Conservation (phyloP, 2,329 filamentous ascomycete species). For the Aspergillus persii region DNA sequence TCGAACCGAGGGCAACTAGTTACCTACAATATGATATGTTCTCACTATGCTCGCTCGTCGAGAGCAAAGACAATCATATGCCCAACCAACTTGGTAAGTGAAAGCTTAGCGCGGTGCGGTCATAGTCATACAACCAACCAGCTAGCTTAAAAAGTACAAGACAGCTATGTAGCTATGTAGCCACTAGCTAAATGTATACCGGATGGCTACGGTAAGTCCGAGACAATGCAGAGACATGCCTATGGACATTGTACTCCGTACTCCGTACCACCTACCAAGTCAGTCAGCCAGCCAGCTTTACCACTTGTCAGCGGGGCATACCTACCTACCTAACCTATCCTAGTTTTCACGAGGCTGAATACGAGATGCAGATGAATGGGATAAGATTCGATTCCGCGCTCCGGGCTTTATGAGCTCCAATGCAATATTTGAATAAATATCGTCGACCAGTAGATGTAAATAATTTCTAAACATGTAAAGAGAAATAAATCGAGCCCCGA, state of each 20-base stretch:
- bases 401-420: not conserved
- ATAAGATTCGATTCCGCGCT: not conserved
- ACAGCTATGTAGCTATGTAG: not conserved
- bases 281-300: no score
- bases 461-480: not conserved
- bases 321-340: no score
- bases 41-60: no score
- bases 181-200: not conserved
- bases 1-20: no score
- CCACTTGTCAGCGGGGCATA: no score
- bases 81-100: no score
- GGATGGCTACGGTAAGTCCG: not conserved
- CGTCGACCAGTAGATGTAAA: not conserved
- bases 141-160: not conserved
- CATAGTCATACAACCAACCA: not conserved
- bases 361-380: not conserved
- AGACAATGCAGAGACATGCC: not conserved
- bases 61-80: no score
- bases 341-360: not conserved
- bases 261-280: no score
- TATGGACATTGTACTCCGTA: no score
- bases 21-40: no score
- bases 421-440: not conserved
- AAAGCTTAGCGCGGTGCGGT: no score
- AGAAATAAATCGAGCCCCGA: not conserved